These are phyloP conservation scores for Colletotrichum lupini DNA, from an alignment of 2,329 filamentous ascomycete genomes.

Conservation along the genomic window DNA sequence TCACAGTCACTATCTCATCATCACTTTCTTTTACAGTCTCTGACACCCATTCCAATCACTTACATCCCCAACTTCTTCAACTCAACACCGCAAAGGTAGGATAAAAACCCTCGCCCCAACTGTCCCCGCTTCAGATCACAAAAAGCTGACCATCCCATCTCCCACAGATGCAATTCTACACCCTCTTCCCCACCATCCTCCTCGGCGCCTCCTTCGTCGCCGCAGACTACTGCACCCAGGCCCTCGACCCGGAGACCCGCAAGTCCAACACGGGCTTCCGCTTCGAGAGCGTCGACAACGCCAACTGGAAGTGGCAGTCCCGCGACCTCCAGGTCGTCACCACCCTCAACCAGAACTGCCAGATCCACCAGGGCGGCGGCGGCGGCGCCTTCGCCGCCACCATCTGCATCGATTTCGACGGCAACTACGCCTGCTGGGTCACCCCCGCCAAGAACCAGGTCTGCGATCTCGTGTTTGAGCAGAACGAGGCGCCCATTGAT, in stretches of 20 bases:
- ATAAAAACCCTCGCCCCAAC: too few species aligned
- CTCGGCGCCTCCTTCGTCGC: neutral
- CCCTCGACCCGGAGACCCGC: neutral
- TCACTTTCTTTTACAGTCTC: too few species aligned
- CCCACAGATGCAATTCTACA: conserved; percentile 2
- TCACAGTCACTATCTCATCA: neutral
- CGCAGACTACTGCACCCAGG: conserved; percentile 13
- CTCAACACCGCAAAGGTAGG: neutral
- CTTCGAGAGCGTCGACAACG: neutral
- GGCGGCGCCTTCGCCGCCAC: conserved; percentile 4
- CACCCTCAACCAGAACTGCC: conserved; percentile 1
- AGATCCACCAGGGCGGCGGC: conserved; percentile 19
- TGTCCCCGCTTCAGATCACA: too few species aligned
- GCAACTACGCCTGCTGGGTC: conserved; percentile 13
- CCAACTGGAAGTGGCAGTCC: conserved; percentile 13
- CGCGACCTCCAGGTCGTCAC: conserved; percentile 3
- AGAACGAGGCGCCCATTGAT: neutral
- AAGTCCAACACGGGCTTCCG: conserved; percentile 4
- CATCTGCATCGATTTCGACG: conserved; percentile 14
- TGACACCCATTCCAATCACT: too few species aligned
- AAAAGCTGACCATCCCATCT: neutral
- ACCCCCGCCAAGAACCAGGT: conserved; percentile 8
- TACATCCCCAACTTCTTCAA: too few species aligned
- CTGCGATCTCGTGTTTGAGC: conserved; percentile 15
- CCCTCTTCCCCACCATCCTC: neutral